Conservation (phyloP, 2,329 filamentous ascomycete genomes). For the Aspergillus jensenii region DNA sequence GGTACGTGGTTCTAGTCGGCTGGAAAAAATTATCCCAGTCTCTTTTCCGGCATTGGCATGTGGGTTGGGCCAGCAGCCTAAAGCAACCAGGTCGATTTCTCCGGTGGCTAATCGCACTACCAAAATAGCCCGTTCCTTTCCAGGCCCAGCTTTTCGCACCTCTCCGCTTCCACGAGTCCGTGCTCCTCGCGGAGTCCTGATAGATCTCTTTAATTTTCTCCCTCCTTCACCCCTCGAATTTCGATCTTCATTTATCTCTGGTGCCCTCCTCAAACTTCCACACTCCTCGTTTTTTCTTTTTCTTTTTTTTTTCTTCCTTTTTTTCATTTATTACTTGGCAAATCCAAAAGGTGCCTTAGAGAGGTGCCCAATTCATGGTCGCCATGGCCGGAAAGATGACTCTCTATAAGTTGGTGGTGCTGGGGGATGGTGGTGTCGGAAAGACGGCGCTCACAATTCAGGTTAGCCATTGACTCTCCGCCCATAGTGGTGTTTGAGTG, state of each 20-base stretch:
- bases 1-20: slow-evolving; percentile 15
- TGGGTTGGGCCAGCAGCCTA: slow-evolving; percentile 19
- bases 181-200: slow-evolving; percentile 25
- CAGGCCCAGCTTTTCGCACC: slow-evolving; percentile 24
- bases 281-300: background rate
- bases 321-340: background rate
- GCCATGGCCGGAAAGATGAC: slow-evolving; percentile 91
- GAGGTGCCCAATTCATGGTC: slow-evolving; percentile 15
- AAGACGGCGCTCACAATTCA: slow-evolving; percentile 93
- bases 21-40: slow-evolving; percentile 11
- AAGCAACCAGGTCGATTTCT: slow-evolving; percentile 20
- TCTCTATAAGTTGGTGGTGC: slow-evolving; percentile 91
- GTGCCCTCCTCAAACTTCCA: background rate
- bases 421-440: slow-evolving; percentile 90
- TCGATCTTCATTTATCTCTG: slow-evolving; percentile 11
- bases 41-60: slow-evolving; percentile 18
- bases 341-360: background rate
- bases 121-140: slow-evolving; percentile 24
- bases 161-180: slow-evolving; percentile 25
- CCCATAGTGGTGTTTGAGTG: background rate
- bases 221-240: slow-evolving; percentile 13
- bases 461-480: slow-evolving; percentile 37
- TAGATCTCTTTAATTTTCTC: slow-evolving; percentile 18
- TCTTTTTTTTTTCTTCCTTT: background rate
- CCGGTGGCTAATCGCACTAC: slow-evolving; percentile 28